A percentile compares a stretch with the other conserved stretches of the same genome.
Conservation (phyloP, 352 stramenopile species). For the Phytophthora crassamura region DNA sequence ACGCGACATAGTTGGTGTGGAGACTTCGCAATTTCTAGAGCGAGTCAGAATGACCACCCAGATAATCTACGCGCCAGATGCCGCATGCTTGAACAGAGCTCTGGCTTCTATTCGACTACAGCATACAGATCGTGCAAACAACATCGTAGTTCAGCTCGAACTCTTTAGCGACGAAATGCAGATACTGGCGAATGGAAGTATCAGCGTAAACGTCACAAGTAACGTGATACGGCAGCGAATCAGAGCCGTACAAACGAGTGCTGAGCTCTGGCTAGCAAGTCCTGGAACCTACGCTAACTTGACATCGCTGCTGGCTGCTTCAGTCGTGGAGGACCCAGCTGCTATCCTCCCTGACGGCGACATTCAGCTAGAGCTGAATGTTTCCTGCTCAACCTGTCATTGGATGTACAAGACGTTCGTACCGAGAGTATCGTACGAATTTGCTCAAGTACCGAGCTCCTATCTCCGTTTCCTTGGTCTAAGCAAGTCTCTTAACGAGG, state of each 20-base stretch:
- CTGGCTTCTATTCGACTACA: conserved; percentile 22
- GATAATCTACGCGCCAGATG: conserved; percentile 18
- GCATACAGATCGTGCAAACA: neutral
- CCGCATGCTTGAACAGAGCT: conserved; percentile 34
- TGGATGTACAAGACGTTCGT: conserved; percentile 41
- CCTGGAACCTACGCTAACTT: conserved; percentile 10
- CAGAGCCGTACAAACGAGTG: conserved; percentile 3
- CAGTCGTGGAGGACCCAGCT: conserved; percentile 2
- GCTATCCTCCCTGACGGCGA: neutral
- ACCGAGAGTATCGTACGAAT: conserved; percentile 54
- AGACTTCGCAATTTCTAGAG: neutral
- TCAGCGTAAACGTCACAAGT: conserved; percentile 15
- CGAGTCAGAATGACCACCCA: conserved; percentile 4
- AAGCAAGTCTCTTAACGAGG: conserved; percentile 17
- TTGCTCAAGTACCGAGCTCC: conserved; percentile 30
- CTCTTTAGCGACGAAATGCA: conserved; percentile 26
- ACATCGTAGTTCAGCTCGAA: conserved; percentile 19
- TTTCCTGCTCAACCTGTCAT: conserved; percentile 35
- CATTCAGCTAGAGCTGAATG: conserved; percentile 28
- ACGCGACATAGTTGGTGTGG: neutral
- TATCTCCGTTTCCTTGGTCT: conserved; percentile 33
- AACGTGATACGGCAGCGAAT: neutral
- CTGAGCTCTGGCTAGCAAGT: conserved; percentile 7
- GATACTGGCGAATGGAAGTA: conserved; percentile 11
- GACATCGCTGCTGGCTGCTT: conserved; percentile 14